phyloP scores from a whole-genome alignment of 73 alveolate species.

The Diophrys appendiculata region DNA sequence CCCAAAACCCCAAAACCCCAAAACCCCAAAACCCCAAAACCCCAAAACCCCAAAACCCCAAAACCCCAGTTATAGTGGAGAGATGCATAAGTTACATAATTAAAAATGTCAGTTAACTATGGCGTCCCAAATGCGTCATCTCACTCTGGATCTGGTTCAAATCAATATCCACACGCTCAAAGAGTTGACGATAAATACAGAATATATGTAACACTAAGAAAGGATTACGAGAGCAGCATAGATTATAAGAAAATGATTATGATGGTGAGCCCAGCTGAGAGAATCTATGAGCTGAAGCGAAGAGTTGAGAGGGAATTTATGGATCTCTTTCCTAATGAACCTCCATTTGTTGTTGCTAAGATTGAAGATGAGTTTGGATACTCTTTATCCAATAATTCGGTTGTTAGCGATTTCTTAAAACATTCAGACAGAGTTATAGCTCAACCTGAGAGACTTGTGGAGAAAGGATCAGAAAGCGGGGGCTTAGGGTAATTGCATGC shows the following conservation, averaged over 20 bases:
- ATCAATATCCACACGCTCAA: no score
- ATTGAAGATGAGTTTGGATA: conserved; percentile 89
- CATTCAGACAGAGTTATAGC: conserved; percentile 80
- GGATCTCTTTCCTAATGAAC: conserved; percentile 88
- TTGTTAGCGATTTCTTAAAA: conserved; percentile 77
- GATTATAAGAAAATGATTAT: conserved; percentile 61
- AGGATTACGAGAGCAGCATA: conserved; percentile 37
- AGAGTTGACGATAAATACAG: no score
- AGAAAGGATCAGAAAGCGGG: background rate
- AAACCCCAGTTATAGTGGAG: no score
- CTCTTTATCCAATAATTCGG: conserved; percentile 73
- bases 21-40: no score
- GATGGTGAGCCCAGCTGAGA: conserved; percentile 29
- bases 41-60: no score
- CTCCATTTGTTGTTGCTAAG: conserved; percentile 81
- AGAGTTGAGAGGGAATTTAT: conserved; percentile 80
- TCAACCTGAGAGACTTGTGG: conserved; percentile 71
- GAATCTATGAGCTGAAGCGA: conserved; percentile 76
- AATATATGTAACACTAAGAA: conserved; percentile 61
- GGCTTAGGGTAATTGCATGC: conserved; percentile 50
- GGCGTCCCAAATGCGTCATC: no score
- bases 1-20: no score
- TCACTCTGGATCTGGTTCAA: no score
- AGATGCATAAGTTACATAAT: no score
- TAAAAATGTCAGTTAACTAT: no score